A percentile compares a stretch with the other conserved stretches of the same genome.
These are phyloP conservation scores for Mariannaea elegans DNA, from an alignment of 2,329 filamentous ascomycete genomes.

Conservation along the genomic window DNA sequence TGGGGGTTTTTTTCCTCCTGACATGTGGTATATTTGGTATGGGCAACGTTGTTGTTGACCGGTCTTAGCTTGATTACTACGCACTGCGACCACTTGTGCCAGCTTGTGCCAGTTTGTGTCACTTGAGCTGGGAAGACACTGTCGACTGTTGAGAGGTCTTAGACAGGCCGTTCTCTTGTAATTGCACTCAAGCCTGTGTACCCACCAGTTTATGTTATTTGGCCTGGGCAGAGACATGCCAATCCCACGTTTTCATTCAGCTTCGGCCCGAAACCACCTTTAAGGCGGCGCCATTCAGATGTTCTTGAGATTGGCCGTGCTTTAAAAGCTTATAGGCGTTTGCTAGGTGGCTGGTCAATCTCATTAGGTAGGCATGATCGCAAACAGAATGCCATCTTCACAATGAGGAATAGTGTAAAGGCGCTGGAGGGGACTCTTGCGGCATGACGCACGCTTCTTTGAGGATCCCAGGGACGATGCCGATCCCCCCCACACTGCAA, in stretches of 20 bases:
- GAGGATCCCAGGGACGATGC: constrained; percentile 8
- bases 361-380: not conserved
- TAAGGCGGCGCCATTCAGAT: not conserved
- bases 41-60: not conserved
- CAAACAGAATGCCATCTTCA: not conserved
- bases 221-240: not conserved
- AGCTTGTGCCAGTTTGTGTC: not conserved
- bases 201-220: too few relatives aligned
- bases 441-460: not conserved
- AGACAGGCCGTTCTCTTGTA: too few relatives aligned
- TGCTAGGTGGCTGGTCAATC: not conserved
- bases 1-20: too few relatives aligned
- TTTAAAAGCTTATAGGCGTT: not conserved
- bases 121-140: not conserved
- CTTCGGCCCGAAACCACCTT: constrained; percentile 12
- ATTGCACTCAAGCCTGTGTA: too few relatives aligned
- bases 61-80: not conserved
- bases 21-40: not conserved
- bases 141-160: too few relatives aligned
- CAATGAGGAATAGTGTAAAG: not conserved
- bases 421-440: too few relatives aligned
- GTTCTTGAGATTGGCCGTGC: not conserved
- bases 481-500: constrained; percentile 32
- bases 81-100: not conserved
- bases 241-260: not conserved